phyloP scores from a whole-genome alignment of 2,329 filamentous ascomycete genomes.

The Fusarium poae region DNA sequence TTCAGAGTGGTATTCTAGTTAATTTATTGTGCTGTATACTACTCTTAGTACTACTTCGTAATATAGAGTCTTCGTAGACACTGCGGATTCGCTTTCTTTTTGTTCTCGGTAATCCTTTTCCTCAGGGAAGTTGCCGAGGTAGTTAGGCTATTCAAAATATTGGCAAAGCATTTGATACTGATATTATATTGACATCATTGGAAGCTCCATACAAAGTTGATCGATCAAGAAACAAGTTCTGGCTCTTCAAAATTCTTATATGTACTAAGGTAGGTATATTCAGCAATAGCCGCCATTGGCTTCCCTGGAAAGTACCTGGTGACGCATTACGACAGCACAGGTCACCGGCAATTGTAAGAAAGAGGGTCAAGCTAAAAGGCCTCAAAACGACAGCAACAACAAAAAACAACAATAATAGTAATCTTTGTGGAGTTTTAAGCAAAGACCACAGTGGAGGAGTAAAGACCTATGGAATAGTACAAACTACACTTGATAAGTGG shows the following conservation, averaged over 20 bases:
- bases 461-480: neutral
- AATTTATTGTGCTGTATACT: neutral
- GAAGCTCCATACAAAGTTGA: neutral
- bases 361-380: slow-evolving; percentile 42
- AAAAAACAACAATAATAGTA: slow-evolving; percentile 21
- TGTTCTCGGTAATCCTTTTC: slow-evolving; percentile 1
- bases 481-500: neutral
- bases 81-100: slow-evolving; percentile 5
- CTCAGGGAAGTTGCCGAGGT: slow-evolving; percentile 29
- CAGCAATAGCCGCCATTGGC: slow-evolving; percentile 7
- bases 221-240: slow-evolving; percentile 4
- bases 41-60: too few relatives aligned
- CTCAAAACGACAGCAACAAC: slow-evolving; percentile 31
- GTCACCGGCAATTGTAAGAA: slow-evolving; percentile 37
- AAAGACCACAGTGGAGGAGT: slow-evolving; percentile 21
- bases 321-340: slow-evolving; percentile 28
- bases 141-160: slow-evolving; percentile 6
- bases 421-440: slow-evolving; percentile 40
- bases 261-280: too few relatives aligned
- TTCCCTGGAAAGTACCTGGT: neutral
- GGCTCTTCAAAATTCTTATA: neutral
- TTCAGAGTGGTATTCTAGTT: slow-evolving; percentile 5
- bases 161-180: neutral
- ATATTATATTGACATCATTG: neutral
- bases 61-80: neutral